A percentile compares a stretch with the other conserved stretches of the same genome.
phyloP scores from a whole-genome alignment of 2,329 filamentous ascomycete genomes.

The Claviceps monticola region DNA sequence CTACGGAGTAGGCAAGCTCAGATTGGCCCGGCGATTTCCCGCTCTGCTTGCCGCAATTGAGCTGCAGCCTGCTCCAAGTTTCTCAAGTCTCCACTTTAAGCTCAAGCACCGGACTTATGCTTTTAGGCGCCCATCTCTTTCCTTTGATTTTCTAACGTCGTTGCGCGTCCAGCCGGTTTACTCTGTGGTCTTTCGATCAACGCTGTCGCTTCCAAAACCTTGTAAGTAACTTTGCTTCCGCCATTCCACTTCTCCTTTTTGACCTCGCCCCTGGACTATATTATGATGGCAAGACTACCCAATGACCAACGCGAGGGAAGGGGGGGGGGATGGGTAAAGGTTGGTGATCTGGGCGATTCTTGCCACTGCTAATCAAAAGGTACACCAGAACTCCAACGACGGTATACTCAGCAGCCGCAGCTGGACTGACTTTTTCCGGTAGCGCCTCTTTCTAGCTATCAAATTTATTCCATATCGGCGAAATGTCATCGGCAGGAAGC shows the following conservation, averaged over 20 bases:
- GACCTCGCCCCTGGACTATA: too few relatives aligned
- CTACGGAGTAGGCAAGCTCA: conserved; percentile 5
- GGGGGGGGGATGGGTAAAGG: too few relatives aligned
- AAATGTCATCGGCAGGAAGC: conserved; percentile 23
- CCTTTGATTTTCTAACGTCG: conserved; percentile 24
- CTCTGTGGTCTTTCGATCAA: conserved; percentile 50
- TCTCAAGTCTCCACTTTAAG: background rate
- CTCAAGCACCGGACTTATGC: background rate
- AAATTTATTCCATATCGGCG: conserved; percentile 13
- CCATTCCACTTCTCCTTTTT: background rate
- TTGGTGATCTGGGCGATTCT: background rate
- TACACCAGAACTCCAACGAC: conserved; percentile 13
- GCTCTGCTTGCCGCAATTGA: conserved; percentile 1
- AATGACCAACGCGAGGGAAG: too few relatives aligned
- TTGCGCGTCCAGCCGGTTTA: conserved; percentile 44
- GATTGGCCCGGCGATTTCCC: conserved; percentile 17
- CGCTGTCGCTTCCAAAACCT: conserved; percentile 42
- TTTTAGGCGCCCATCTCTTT: background rate
- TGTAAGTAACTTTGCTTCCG: conserved; percentile 15
- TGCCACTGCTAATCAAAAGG: conserved; percentile 1
- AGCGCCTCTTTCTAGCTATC: conserved; percentile 15
- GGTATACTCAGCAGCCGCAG: conserved; percentile 20
- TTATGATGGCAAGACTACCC: too few relatives aligned
- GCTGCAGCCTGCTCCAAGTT: background rate
- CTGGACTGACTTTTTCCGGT: conserved; percentile 23